phyloP scores from a whole-genome alignment of 2,329 filamentous ascomycete species.

The Chrysoporthe cubensis region DNA sequence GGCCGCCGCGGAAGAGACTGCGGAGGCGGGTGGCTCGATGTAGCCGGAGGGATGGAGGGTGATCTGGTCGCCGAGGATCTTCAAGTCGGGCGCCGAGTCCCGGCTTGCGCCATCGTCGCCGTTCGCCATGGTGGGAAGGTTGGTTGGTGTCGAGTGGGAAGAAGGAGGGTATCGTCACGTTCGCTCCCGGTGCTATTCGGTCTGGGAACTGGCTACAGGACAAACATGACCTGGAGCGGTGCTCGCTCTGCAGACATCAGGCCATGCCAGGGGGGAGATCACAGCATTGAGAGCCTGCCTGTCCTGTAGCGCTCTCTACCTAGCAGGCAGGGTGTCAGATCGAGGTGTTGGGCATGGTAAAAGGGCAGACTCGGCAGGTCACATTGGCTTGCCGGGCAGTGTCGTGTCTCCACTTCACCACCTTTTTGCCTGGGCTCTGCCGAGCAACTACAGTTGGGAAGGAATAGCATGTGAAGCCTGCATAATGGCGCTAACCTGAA shows the following conservation, averaged over 20 bases:
- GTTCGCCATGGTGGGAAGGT: slow-evolving; percentile 40
- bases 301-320: background rate
- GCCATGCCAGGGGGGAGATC: background rate
- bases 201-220: background rate
- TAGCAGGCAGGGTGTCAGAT: background rate
- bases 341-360: background rate
- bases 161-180: background rate
- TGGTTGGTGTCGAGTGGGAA: background rate
- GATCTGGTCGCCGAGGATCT: slow-evolving; percentile 75
- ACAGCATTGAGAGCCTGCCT: background rate
- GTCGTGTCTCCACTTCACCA: background rate
- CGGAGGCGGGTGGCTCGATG: slow-evolving; percentile 53
- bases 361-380: background rate
- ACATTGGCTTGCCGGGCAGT: background rate
- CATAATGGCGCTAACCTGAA: background rate
- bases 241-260: slow-evolving; percentile 1
- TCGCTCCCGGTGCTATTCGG: background rate
- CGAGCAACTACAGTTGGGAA: background rate
- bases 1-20: slow-evolving; percentile 26
- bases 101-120: slow-evolving; percentile 44
- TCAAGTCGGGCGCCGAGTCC: slow-evolving; percentile 71
- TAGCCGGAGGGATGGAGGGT: slow-evolving; percentile 76
- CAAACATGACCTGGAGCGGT: background rate
- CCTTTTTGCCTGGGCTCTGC: background rate
- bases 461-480: slow-evolving; percentile 23